Evolutionary conservation across 1,139 yeast species (phyloP).

Genomic region (Suhomyces panamericanus): DNA sequence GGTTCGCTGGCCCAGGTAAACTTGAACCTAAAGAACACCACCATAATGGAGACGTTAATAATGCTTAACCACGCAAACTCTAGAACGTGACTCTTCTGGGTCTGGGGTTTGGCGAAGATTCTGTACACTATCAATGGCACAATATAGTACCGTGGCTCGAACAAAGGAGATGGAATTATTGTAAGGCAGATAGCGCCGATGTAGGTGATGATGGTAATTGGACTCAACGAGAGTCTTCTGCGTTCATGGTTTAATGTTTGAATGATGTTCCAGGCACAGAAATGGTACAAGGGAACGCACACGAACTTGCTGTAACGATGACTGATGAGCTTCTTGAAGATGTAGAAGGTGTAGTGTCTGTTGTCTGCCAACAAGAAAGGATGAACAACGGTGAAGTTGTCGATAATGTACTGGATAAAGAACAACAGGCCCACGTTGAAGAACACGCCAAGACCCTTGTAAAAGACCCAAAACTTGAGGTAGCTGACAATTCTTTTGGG

Average conservation of each 20-base stretch:
- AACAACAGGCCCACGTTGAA: conserved; percentile 21
- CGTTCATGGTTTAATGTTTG: conserved; percentile 22
- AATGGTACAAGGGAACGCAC: conserved; percentile 72
- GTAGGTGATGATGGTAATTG: conserved; percentile 46
- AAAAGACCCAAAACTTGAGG: conserved; percentile 24
- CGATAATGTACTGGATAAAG: conserved; percentile 51
- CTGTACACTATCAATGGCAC: conserved; percentile 79
- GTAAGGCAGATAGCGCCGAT: conserved; percentile 57
- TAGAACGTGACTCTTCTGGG: conserved; percentile 30
- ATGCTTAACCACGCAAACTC: conserved; percentile 65
- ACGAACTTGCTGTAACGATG: conserved; percentile 41
- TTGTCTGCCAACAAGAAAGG: conserved; percentile 94
- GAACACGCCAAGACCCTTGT: conserved; percentile 20
- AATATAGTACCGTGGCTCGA: conserved; percentile 92
- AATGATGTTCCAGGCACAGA: conserved; percentile 53
- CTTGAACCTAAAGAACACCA: conserved; percentile 59
- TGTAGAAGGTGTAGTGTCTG: conserved; percentile 87
- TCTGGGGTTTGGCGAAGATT: conserved; percentile 49
- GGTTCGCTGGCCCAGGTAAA: conserved; percentile 71
- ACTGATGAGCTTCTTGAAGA: conserved; percentile 64
- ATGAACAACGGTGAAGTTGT: conserved; percentile 71
- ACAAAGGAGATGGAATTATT: conserved; percentile 82
- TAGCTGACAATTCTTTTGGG: conserved; percentile 37
- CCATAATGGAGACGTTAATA: conserved; percentile 54
- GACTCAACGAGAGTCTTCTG: conserved; percentile 22